Base-by-base conservation (phyloP, 2,329 filamentous ascomycete genomes). In the Aspergillus fumigatiaffinis region DNA sequence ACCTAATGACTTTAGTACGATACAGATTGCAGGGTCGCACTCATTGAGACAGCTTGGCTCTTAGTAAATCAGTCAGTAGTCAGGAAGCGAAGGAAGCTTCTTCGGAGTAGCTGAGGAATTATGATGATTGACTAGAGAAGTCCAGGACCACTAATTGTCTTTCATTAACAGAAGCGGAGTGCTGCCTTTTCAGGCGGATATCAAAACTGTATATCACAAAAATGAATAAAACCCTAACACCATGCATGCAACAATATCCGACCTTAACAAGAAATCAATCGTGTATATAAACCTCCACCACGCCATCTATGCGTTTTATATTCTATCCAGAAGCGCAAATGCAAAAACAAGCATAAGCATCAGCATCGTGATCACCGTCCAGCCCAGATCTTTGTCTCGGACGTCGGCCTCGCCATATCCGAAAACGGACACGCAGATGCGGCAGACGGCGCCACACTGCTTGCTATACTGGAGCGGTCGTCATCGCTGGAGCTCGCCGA, bases 321-420 rank as follows among this genome's bases (percentile, higher is more conserved):
- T 23, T 20, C 9, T 35, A 29, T 20, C 7, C 9, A 29, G 17
- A 50, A 26, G 14, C 32, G 6, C 14, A 7, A 38, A 38, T 38
- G 14, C 32, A 38, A 38, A 35, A 38, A 7, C 32, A 17, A 38
- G 32, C 32, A 17, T n/a, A 7, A 38, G 29, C 29, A 38, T 38
- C 32, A 17, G 12, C 32, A 32, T 20, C 20, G 26, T n/a, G 25
- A 35, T 59, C 55, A 61, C 47, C 58, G 58, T 38, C 60, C 64
- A 32, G 63, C 64, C 61, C 64, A 72, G 58, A 73, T 71, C 60
- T 69, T 71, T 1, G 70, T 73, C 51, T 71, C 61, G 7, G 67
- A 60, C 7, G 58, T 51, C 4, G 56, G 49, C 53, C 65, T 63
- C 7, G 60, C 61, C 52, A 72, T 53, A 5, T 68, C 66, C 0